A percentile compares a stretch with the other conserved stretches of the same genome.
These are phyloP conservation scores for Alternaria sp. DNA, from an alignment of 2,329 filamentous ascomycete genomes.

Conservation along the genomic window DNA sequence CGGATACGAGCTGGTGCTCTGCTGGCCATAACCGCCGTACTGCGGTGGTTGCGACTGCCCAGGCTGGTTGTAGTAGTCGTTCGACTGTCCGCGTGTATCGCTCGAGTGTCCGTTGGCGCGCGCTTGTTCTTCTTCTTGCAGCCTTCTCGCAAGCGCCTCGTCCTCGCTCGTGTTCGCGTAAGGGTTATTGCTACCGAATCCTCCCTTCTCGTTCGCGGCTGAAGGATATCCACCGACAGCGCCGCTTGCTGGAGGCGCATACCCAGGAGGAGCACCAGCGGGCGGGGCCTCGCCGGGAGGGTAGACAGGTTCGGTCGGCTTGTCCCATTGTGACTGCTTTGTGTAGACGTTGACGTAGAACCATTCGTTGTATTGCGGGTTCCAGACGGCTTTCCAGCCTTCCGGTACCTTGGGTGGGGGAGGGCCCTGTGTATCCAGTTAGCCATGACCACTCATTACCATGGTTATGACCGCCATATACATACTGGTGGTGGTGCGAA, in stretches of 20 bases:
- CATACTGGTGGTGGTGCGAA: constrained; percentile 49
- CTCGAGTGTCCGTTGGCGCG: constrained; percentile 54
- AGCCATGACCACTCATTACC: constrained; percentile 13
- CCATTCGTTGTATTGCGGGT: constrained; percentile 88
- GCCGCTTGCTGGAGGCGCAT: constrained; percentile 58
- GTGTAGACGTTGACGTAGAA: constrained; percentile 93
- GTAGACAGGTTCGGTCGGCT: constrained; percentile 74
- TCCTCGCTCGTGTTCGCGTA: constrained; percentile 71
- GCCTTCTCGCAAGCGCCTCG: constrained; percentile 74
- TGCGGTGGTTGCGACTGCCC: constrained; percentile 19
- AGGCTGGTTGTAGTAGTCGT: constrained; percentile 57
- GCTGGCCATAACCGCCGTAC: constrained; percentile 38
- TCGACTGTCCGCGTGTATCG: constrained; percentile 55
- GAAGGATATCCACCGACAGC: constrained; percentile 46
- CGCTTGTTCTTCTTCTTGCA: constrained; percentile 86
- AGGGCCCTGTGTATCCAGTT: constrained; percentile 51
- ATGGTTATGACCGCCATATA: constrained; percentile 8
- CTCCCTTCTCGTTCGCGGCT: constrained; percentile 57
- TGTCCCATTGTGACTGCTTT: constrained; percentile 91
- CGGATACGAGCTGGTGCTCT: constrained; percentile 27
- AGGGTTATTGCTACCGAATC: constrained; percentile 71
- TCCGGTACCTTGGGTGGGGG: constrained; percentile 72
- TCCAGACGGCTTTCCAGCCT: constrained; percentile 87
- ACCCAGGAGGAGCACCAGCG: constrained; percentile 73
- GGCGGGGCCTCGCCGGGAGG: constrained; percentile 59